phyloP scores from a whole-genome alignment of 441 rosid genomes.

The Biscutella laevigata region DNA sequence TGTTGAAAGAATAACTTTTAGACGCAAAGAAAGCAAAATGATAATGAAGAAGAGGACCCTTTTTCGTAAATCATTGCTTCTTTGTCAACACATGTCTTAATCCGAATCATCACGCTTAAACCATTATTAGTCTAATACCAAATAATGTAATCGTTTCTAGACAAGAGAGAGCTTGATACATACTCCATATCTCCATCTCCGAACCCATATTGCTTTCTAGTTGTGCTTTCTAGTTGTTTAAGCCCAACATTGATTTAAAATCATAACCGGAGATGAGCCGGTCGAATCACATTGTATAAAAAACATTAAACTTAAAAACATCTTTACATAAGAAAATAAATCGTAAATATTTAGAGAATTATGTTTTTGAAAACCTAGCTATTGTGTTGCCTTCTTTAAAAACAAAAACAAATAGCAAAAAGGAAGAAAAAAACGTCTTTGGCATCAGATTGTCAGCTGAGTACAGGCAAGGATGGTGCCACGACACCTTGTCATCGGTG shows the following conservation, averaged over 20 bases:
- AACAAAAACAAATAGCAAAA: background rate
- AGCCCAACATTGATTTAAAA: too few relatives aligned
- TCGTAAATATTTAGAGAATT: too few relatives aligned
- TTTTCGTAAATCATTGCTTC: background rate
- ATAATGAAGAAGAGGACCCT: background rate
- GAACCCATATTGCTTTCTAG: background rate
- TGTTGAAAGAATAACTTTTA: too few relatives aligned
- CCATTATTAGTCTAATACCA: too few relatives aligned
- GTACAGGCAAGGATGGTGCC: constrained; percentile 79
- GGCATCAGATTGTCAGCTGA: constrained; percentile 52
- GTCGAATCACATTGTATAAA: too few relatives aligned
- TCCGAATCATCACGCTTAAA: background rate
- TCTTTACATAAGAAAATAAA: too few relatives aligned
- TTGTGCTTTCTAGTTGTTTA: background rate
- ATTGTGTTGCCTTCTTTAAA: too few relatives aligned
- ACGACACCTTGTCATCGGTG: constrained; percentile 68
- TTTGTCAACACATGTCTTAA: constrained; percentile 5
- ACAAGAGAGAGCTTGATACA: background rate
- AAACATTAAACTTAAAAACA: too few relatives aligned
- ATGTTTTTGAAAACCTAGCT: too few relatives aligned
- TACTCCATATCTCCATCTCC: background rate
- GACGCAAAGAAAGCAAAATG: background rate
- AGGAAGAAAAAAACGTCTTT: background rate
- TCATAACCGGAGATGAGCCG: too few relatives aligned
- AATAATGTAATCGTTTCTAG: too few relatives aligned